Percentiles rank a stretch among this genome's conserved stretches.
Conservation (phyloP, 768 basidiomycete species). For the Boletus eberwhitei region DNA sequence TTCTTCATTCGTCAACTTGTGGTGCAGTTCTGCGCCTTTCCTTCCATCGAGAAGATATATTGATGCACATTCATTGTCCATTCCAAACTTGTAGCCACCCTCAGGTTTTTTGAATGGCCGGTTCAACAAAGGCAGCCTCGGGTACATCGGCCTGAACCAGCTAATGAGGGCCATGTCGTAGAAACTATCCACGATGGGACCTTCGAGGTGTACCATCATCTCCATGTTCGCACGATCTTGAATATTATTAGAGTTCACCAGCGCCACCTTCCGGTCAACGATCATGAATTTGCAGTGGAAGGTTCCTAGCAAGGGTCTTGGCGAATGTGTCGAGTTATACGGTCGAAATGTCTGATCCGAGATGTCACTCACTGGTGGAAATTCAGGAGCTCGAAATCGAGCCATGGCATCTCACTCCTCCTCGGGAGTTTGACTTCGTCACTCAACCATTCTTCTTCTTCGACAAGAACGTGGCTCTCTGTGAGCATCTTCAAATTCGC, state of each 20-base stretch:
- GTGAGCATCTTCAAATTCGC: constrained; percentile 53
- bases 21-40: constrained; percentile 25
- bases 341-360: not conserved
- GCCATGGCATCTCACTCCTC: constrained; percentile 53
- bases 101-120: constrained; percentile 30
- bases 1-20: constrained; percentile 15
- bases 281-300: constrained; percentile 73
- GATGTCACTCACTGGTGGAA: constrained; percentile 38
- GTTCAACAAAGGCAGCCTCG: constrained; percentile 42
- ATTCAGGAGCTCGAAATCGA: constrained; percentile 60
- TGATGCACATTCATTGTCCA: constrained; percentile 32
- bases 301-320: constrained; percentile 54
- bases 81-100: constrained; percentile 38
- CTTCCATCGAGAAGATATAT: constrained; percentile 26
- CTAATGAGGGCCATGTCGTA: constrained; percentile 68
- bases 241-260: constrained; percentile 68
- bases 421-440: constrained; percentile 49
- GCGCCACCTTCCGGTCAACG: constrained; percentile 63
- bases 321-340: not conserved
- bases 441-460: constrained; percentile 41
- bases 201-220: constrained; percentile 71
- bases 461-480: constrained; percentile 45
- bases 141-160: constrained; percentile 50
- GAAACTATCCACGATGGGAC: constrained; percentile 63
- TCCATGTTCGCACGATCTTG: constrained; percentile 53